Evolutionary conservation across 2,329 filamentous ascomycete genomes (phyloP), one percentile per base, ranked within the genome.

Genomic region (Colletotrichum spaethianum): DNA sequence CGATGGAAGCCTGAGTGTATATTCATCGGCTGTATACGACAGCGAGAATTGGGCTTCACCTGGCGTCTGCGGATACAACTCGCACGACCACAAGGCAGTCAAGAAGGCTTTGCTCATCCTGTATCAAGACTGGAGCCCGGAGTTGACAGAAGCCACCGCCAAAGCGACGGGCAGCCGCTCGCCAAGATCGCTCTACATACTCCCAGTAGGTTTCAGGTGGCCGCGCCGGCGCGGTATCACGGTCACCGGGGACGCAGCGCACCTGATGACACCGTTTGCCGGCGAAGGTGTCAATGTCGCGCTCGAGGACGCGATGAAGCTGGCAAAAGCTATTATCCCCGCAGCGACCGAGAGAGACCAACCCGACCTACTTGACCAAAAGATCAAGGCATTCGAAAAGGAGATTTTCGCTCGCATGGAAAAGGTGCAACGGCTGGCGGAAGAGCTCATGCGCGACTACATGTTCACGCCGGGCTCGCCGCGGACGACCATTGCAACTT

Each of bases 281-380:
- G 90, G 90, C 6, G 89, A 90, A 69, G 89, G 89, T 2, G 89
- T 91, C 33, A 91, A 92, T 75, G 80, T 86, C 26, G 88, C 84
- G 1, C 84, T 92, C 77, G 82, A 85, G 57, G 89, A 92, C 77
- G 85, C 88, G 9, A 77, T 87, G 72, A 78, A 84, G 28, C 81
- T 92, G 26, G 86, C 85, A 0, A 76, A 80, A 38, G 81, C 82
- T 8, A 86, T 89, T 72, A 76, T 82, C 60, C 71, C 73, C 11
- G 76, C 78, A 1, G 71, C 74, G 2, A 62, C 78, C 26, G 73
- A 76, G 14, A 75, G 75, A 9, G 75, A 76, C 38, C 66, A 31
- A 5, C 50, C 61, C n/a, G 76, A 76, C 1, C 66, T 63, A 28
- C 72, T 86, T 6, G 81, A 85, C 61, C 76, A 79, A 62, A 78